These are phyloP conservation scores for Limnanthes douglasii DNA, from an alignment of 345 rosid genomes.

Conservation along the genomic window DNA sequence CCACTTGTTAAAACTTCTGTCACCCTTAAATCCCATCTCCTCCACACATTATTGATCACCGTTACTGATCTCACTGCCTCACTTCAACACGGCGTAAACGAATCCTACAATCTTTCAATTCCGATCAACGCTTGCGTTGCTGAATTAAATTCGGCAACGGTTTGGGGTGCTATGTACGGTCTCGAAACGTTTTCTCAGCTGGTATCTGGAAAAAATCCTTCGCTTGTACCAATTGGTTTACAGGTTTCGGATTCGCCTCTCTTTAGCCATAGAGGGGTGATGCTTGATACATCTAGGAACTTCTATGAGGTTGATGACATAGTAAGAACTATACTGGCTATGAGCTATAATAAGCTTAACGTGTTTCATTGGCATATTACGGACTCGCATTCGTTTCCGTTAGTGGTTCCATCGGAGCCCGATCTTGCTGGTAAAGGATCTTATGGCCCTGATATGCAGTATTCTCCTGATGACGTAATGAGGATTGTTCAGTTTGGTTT, in stretches of 20 bases:
- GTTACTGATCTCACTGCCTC: constrained; percentile 31
- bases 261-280: constrained; percentile 50
- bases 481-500: constrained; percentile 46
- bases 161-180: constrained; percentile 85
- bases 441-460: constrained; percentile 44
- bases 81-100: constrained; percentile 54
- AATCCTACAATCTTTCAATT: constrained; percentile 48
- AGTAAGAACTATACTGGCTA: constrained; percentile 42
- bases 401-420: constrained; percentile 67
- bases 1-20: constrained; percentile 23
- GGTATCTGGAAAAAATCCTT: constrained; percentile 45
- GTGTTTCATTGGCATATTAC: constrained; percentile 92
- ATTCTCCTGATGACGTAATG: constrained; percentile 38
- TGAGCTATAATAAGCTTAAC: constrained; percentile 72
- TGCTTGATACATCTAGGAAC: constrained; percentile 80
- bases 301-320: constrained; percentile 56
- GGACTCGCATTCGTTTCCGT: constrained; percentile 76
- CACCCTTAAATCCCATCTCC: constrained; percentile 22
- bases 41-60: constrained; percentile 24
- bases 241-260: constrained; percentile 39
- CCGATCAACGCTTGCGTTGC: constrained; percentile 21
- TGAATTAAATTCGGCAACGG: constrained; percentile 29
- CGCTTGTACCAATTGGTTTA: constrained; percentile 30
- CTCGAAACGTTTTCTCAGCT: constrained; percentile 82
- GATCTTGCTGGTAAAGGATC: constrained; percentile 58